phyloP scores from a whole-genome alignment of 169 alveolate genomes.

The Perkinsus marinus region DNA sequence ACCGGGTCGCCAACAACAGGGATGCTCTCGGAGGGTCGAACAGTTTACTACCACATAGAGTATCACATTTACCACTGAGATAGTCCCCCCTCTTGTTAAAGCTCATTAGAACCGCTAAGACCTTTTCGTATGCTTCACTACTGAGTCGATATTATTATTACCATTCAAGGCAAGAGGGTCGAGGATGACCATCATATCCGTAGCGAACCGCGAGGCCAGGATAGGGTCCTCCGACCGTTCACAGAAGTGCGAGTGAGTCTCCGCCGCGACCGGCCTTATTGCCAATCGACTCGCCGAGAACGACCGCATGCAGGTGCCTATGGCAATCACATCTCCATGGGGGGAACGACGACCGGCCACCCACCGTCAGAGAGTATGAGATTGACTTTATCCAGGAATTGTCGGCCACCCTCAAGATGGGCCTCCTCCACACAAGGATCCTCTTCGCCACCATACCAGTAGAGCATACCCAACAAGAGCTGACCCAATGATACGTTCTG shows the following conservation, averaged over 20 bases:
- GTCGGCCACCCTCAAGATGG: background rate
- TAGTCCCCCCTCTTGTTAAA: too few species aligned
- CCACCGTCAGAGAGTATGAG: background rate
- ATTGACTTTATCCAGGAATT: background rate
- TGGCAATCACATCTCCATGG: background rate
- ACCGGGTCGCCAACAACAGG: too few species aligned
- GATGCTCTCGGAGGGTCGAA: too few species aligned
- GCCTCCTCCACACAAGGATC: background rate
- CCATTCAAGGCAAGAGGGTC: background rate
- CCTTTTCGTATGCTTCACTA: too few species aligned
- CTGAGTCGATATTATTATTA: background rate
- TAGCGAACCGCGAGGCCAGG: background rate
- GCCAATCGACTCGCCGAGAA: background rate
- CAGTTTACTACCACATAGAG: too few species aligned
- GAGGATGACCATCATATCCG: background rate
- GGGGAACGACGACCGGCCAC: background rate
- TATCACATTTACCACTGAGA: too few species aligned
- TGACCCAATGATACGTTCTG: background rate
- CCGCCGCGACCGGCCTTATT: background rate
- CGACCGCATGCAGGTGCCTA: background rate
- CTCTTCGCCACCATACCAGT: background rate
- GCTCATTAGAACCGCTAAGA: too few species aligned
- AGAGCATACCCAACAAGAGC: background rate
- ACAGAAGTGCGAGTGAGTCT: background rate
- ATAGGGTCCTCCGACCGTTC: background rate